These are phyloP conservation scores for Oryza nivara DNA, from an alignment of 176 grass and related monocot species.

Conservation along the genomic window DNA sequence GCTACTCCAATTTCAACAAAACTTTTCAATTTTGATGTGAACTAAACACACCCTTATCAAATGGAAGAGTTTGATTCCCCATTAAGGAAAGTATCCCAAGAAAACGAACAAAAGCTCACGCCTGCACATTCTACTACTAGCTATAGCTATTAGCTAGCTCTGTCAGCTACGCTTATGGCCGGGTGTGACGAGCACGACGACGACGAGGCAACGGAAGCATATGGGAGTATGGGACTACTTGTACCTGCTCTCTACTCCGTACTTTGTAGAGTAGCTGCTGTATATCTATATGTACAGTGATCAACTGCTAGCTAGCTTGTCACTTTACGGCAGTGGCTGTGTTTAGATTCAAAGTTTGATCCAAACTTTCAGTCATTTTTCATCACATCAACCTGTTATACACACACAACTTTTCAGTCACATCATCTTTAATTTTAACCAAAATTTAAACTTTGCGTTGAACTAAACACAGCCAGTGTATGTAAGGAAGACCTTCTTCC, in stretches of 20 bases:
- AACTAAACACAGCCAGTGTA: background rate
- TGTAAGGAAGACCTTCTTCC: background rate
- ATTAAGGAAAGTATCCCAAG: background rate
- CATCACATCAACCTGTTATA: too few relatives aligned
- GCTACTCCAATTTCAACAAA: too few relatives aligned
- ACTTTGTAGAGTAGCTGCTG: background rate
- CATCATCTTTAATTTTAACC: too few relatives aligned
- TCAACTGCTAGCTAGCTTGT: background rate
- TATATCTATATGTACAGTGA: background rate
- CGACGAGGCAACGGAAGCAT: slow-evolving; percentile 8
- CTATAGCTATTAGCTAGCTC: background rate
- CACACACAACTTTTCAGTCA: too few relatives aligned
- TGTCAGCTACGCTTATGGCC: background rate
- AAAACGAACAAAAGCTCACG: slow-evolving; percentile 28
- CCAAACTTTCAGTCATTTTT: too few relatives aligned
- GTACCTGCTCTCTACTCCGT: background rate
- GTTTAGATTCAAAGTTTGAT: too few relatives aligned
- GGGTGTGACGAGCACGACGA: background rate
- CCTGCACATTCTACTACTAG: background rate
- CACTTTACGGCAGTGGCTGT: slow-evolving; percentile 13
- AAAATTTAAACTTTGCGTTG: too few relatives aligned
- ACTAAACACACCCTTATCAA: too few relatives aligned
- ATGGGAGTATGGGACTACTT: background rate
- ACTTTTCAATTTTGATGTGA: too few relatives aligned
- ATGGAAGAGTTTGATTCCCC: slow-evolving; percentile 2